These are phyloP conservation scores for Colletotrichum lentis DNA, from an alignment of 2,329 filamentous ascomycete genomes.

Conservation along the genomic window DNA sequence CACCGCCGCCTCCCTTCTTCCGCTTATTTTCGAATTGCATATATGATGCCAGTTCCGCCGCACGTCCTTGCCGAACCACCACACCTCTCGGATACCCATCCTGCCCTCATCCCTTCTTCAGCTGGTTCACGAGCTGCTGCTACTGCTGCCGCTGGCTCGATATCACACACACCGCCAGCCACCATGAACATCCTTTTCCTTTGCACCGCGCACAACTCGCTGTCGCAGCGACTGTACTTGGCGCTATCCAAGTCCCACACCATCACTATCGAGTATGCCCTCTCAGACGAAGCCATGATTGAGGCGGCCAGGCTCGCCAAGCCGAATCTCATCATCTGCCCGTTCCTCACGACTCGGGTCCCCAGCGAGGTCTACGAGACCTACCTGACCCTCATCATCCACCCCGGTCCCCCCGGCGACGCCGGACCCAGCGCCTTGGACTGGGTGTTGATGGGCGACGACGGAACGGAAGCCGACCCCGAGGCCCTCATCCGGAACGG, in stretches of 20 bases:
- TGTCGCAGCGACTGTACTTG: slow-evolving; percentile 52
- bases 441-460: slow-evolving; percentile 54
- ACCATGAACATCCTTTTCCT: slow-evolving; percentile 54
- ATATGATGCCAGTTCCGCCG: slow-evolving; percentile 24
- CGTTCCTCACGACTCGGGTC: slow-evolving; percentile 51
- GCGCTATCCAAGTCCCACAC: slow-evolving; percentile 48
- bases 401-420: slow-evolving; percentile 54
- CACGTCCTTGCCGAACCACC: slow-evolving; percentile 1
- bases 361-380: slow-evolving; percentile 49
- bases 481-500: slow-evolving; percentile 44
- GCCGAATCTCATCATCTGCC: slow-evolving; percentile 53
- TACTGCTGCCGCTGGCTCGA: not conserved
- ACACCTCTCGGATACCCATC: not conserved
- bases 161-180: slow-evolving; percentile 14
- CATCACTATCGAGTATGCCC: slow-evolving; percentile 52
- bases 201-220: slow-evolving; percentile 56
- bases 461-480: slow-evolving; percentile 47
- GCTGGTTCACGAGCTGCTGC: not conserved
- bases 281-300: slow-evolving; percentile 47
- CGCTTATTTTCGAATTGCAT: slow-evolving; percentile 8
- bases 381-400: slow-evolving; percentile 51
- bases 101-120: not conserved
- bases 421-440: slow-evolving; percentile 53
- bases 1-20: slow-evolving; percentile 5
- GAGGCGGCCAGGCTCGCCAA: slow-evolving; percentile 49